Conservation (phyloP, 129 eudicot genomes). For the Escallonia rubra region DNA sequence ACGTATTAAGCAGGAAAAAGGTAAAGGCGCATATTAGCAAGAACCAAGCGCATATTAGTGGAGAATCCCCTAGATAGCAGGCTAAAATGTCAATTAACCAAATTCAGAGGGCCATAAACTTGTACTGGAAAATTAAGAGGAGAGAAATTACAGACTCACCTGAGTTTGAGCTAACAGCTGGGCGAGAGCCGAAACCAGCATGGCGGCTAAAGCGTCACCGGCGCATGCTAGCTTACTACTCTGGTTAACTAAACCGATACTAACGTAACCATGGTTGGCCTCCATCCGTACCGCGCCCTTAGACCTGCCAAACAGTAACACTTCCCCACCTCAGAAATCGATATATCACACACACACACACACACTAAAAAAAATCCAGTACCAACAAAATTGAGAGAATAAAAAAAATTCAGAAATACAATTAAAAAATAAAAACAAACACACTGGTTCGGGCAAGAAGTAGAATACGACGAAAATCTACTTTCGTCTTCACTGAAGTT, state of each 20-base stretch:
- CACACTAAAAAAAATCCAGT: not conserved
- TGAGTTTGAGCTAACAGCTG: constrained; percentile 8
- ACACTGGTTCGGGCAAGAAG: not conserved
- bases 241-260: constrained; percentile 8
- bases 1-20: too few relatives aligned
- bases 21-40: not conserved
- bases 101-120: not conserved
- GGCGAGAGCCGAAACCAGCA: constrained; percentile 23
- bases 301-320: constrained; percentile 1
- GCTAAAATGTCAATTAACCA: too few relatives aligned
- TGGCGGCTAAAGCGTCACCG: constrained; percentile 30
- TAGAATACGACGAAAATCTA: not conserved
- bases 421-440: not conserved
- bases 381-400: not conserved
- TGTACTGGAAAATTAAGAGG: not conserved
- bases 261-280: constrained; percentile 19
- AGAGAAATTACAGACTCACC: constrained; percentile 6
- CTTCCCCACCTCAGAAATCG: not conserved
- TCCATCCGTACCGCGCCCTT: constrained; percentile 29
- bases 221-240: constrained; percentile 26
- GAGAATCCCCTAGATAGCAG: not conserved
- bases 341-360: not conserved
- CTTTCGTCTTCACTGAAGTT: not conserved
- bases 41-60: not conserved
- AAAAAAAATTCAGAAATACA: not conserved